Base-by-base conservation (phyloP, 352 stramenopile genomes). In the Pythium periplocum region DNA sequence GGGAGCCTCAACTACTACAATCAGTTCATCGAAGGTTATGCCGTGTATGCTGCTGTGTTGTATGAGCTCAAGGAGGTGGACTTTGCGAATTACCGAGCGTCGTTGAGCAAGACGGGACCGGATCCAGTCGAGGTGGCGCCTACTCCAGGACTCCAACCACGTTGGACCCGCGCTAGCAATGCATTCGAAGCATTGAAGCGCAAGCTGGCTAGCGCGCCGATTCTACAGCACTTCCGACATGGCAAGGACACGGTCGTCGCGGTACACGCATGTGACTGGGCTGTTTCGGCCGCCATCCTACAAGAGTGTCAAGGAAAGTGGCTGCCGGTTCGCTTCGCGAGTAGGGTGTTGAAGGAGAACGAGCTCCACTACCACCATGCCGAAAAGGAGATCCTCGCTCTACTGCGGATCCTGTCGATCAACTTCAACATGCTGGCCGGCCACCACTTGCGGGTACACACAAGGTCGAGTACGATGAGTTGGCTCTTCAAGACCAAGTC, bases 1-100 rank as follows among this genome's bases (percentile, higher is more conserved):
- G 60, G 54, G 6, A 58, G 47, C 2, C 32, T 63, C 9, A 60
- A 57, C 39, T 67, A 67, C 33, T 67, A 63, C 17, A 48, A 61
- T 35, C 4, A 39, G 31, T 65, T 65, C 38, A 42, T 65, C 2
- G 58, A 65, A 40, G 40, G 57, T 26, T 65, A 52, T 32, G 58
- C 17, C 4, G 48, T 53, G 2, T 57, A 54, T 33, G 58, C 58
- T 26, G 58, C 58, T 6, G 26, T 45, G 0, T 36, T 65, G 0
- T 65, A 61, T 39, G 58, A 65, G 17, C 30, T 59, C 4, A 65
- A 33, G 1, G 35, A 44, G 32, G 26, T 42, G 4, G 58, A 56
- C 30, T 34, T 57, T 2, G 40, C 46, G 26, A 51, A 51, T 17
- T 7, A 35, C 6, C 8, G 43, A 30, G n/a, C n/a, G n/a, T n/a